Base-by-base conservation (phyloP, 2,329 filamentous ascomycete genomes). In the Neocucurbitaria cava region DNA sequence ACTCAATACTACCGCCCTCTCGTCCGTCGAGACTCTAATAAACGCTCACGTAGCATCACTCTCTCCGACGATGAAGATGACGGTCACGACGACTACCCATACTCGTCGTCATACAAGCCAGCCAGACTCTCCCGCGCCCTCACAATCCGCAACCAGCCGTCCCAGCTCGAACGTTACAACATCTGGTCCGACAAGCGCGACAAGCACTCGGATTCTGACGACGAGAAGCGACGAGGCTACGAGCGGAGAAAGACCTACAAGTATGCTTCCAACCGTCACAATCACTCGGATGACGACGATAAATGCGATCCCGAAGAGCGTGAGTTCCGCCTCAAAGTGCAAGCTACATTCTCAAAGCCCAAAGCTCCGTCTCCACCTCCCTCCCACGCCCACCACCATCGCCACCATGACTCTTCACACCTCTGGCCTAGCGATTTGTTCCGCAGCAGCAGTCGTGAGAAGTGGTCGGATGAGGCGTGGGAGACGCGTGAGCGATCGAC, bases 141-240 rank as follows among this genome's bases (percentile, higher is more conserved):
- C 10, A 66, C 66, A 36, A 54, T 68, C 36, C 69, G 65, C 49
- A 38, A 61, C 43, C 61, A 65, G 30, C 67, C 71, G 43, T 62
- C 59, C 44, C 62, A 66, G 43, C 59, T 72, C 17, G 68, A 73
- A 52, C 71, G 71, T 47, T 74, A 70, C 62, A 71, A 71, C 52
- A 58, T 74, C 59, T 71, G 67, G 64, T 64, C 60, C 17, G 58
- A 60, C 41, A 51, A 54, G 7, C 40, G 54, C 15, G 36, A 49
- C 18, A 26, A 38, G 21, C 51, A 50, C 18, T 45, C 42, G 13
- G 49, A 49, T 2, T 41, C 49, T n/a, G 58, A 60, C 21, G 38
- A 49, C 2, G 36, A 59, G n/a, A 46, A 28, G 13, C 47, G 46
- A 17, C 35, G 46, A 10, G 42, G 39, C 45, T 50, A 52, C 48